Conservation (phyloP, 768 basidiomycete genomes). For the Leccinum barrowsii region DNA sequence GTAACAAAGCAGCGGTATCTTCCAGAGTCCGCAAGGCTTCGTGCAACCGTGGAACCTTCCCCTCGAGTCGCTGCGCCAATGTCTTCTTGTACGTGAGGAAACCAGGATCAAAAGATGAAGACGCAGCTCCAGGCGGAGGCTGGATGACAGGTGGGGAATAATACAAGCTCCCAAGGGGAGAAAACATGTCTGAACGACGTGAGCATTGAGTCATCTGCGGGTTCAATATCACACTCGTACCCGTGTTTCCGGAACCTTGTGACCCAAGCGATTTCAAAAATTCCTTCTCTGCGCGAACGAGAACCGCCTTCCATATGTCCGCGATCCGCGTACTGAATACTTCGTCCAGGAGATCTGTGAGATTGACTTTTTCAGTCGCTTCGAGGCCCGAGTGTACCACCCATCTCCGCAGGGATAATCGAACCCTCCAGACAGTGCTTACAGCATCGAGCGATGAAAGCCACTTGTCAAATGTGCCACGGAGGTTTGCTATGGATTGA, state of each 20-base stretch:
- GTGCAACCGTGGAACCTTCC: slow-evolving; percentile 61
- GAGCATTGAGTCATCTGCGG: slow-evolving; percentile 3
- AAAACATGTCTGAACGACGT: slow-evolving; percentile 39
- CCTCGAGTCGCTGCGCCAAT: slow-evolving; percentile 60
- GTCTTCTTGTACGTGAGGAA: slow-evolving; percentile 60
- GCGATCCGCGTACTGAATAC: slow-evolving; percentile 52
- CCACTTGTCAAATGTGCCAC: slow-evolving; percentile 50
- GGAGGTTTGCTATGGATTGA: slow-evolving; percentile 45
- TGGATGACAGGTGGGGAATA: slow-evolving; percentile 47
- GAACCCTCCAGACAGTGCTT: slow-evolving; percentile 70
- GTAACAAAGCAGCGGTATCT: slow-evolving; percentile 49
- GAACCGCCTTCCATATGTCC: slow-evolving; percentile 53
- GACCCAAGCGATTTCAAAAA: slow-evolving; percentile 44
- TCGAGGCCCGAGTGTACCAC: slow-evolving; percentile 43
- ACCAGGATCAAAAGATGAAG: slow-evolving; percentile 36
- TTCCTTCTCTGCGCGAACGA: slow-evolving; percentile 41
- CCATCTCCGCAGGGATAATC: slow-evolving; percentile 49
- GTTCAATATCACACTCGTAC: slow-evolving; percentile 11
- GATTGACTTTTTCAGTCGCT: slow-evolving; percentile 40
- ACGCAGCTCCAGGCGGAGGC: slow-evolving; percentile 37
- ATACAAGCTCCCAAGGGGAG: slow-evolving; percentile 57
- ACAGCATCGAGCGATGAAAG: slow-evolving; percentile 55
- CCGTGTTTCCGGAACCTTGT: slow-evolving; percentile 10
- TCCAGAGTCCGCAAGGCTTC: slow-evolving; percentile 43
- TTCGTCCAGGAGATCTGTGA: slow-evolving; percentile 49